These are phyloP conservation scores for Chamaecrista fasciculata DNA, from an alignment of 306 rosid species.

Conservation along the genomic window DNA sequence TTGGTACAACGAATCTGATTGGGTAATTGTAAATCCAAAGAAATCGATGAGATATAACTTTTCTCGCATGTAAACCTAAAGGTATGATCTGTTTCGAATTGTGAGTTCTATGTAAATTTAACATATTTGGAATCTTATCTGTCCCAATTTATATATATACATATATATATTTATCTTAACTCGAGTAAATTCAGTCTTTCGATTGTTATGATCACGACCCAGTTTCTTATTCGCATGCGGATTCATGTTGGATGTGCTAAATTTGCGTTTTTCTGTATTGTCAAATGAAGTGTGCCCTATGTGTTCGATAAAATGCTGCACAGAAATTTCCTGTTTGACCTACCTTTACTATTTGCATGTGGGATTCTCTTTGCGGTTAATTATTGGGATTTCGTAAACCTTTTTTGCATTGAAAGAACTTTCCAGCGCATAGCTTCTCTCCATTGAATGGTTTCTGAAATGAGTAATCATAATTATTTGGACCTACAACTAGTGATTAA, in stretches of 20 bases:
- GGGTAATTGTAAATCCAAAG: too few species aligned
- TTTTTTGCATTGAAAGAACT: not conserved
- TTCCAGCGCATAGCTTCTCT: not conserved
- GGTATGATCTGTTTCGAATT: not conserved
- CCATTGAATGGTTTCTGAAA: not conserved
- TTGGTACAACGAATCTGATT: too few species aligned
- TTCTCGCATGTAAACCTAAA: not conserved
- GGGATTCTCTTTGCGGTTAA: not conserved
- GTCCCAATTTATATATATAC: too few species aligned
- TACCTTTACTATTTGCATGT: not conserved
- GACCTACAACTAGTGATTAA: too few species aligned
- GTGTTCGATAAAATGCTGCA: conserved; percentile 45
- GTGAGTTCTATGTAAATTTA: not conserved
- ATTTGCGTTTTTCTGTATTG: not conserved
- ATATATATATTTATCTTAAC: not conserved
- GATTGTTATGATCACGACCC: not conserved
- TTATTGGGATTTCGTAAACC: not conserved
- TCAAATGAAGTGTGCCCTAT: conserved; percentile 11
- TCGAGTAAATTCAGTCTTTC: not conserved
- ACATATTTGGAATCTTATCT: too few species aligned
- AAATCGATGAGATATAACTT: too few species aligned
- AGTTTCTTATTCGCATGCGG: not conserved
- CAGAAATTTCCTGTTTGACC: not conserved
- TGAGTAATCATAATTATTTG: not conserved
- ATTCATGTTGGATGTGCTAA: not conserved